These are phyloP conservation scores for Plasmopara halstedii DNA, from an alignment of 352 stramenopile genomes.

Conservation along the genomic window DNA sequence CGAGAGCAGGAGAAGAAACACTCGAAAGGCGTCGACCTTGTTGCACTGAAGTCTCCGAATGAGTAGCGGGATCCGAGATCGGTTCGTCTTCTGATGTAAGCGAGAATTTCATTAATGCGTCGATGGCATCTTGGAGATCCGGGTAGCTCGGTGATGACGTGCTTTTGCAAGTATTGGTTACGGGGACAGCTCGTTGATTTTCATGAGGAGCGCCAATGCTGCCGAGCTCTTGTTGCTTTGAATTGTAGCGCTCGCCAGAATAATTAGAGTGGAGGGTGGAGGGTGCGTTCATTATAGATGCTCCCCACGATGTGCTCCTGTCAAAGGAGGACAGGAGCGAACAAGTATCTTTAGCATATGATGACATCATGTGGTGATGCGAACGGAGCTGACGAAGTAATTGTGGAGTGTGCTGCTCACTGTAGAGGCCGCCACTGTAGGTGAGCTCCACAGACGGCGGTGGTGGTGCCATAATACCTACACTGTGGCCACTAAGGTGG, in stretches of 20 bases:
- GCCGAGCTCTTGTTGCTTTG: slow-evolving; percentile 32
- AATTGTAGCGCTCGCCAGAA: slow-evolving; percentile 33
- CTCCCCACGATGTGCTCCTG: slow-evolving; percentile 42
- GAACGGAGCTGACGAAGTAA: slow-evolving; percentile 19
- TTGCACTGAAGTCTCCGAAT: slow-evolving; percentile 13
- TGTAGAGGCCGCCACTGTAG: slow-evolving; percentile 22
- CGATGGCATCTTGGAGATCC: slow-evolving; percentile 80
- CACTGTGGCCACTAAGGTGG: slow-evolving; percentile 14
- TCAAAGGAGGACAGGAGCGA: slow-evolving; percentile 55
- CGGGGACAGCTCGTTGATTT: slow-evolving; percentile 17
- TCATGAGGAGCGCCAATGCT: slow-evolving; percentile 24
- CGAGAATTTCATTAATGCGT: slow-evolving; percentile 84
- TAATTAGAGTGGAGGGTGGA: slow-evolving; percentile 44
- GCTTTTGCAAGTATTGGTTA: slow-evolving; percentile 20
- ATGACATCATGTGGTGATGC: slow-evolving; percentile 28
- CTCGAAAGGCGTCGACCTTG: slow-evolving; percentile 7
- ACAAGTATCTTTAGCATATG: slow-evolving; percentile 59
- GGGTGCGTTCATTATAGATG: slow-evolving; percentile 11
- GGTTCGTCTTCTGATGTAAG: slow-evolving; percentile 44
- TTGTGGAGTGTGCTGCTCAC: slow-evolving; percentile 25
- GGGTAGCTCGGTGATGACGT: slow-evolving; percentile 45
- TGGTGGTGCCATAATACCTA: slow-evolving; percentile 22
- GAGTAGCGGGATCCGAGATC: slow-evolving; percentile 24
- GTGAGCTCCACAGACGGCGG: slow-evolving; percentile 25
- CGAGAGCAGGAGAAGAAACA: slow-evolving; percentile 17